Base-by-base conservation (phyloP, 2,329 filamentous ascomycete species). In the Teratosphaeria pseudoeucalypti region DNA sequence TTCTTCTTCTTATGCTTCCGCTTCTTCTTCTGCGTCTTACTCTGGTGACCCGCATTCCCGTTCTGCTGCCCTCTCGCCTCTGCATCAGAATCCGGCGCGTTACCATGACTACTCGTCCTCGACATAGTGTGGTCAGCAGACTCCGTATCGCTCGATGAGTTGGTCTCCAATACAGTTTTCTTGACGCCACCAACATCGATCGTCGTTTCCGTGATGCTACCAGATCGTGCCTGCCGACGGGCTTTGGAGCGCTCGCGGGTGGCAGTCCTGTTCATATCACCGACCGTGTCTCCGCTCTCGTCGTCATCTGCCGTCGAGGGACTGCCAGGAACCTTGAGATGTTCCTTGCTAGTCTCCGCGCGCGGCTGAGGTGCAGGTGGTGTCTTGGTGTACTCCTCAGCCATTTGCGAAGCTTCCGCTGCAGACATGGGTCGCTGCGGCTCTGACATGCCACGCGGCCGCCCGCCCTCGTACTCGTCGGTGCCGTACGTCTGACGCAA, bases 171-270 rank as follows among this genome's bases (percentile, higher is more conserved):
- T 0, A 92, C 83, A 53, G 90, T 83, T 74, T 92, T 92, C 63
- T 84, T 83, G 57, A 91, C 81, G 2, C 89, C 89, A 58, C 86
- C 84, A 2, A 86, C 79, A 68, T 92, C 86, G 59, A 91, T 77
- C n/a, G 89, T 78, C 62, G 88, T 89, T 73, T 92, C 88, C 0
- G 88, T 90, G 66, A 92, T 90, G 70, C 86, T 89, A 32, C 89
- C 88, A 65, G 85, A 89, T 59, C 87, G 80, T 6, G 85, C 85
- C 4, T 66, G 61, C 14, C 68, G 65, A 9, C 66, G 62, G 14
- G 34, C 32, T 54, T 58, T 58, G n/a, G 43, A 49, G 43, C 43
- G 29, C 29, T 32, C 29, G 29, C 29, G 43, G 79, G 81, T 78
- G 37, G 76, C 76, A 64, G 73, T 67, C 64, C 70, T 62, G 58